Evolutionary conservation across 2,329 filamentous ascomycete species (phyloP).

Genomic region (Fusarium palustre): DNA sequence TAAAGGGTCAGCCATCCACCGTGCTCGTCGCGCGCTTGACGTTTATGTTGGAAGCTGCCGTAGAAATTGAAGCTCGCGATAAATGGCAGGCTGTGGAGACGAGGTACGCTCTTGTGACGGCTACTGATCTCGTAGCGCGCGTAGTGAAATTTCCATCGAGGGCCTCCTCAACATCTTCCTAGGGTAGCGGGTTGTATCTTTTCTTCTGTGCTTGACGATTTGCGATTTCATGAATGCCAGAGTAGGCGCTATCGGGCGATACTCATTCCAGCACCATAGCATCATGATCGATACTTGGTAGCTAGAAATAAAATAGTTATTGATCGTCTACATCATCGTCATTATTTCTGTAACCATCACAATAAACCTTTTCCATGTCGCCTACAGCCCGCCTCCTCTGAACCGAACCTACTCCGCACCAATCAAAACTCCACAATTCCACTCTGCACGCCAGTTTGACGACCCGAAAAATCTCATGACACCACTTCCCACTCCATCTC

Average conservation of each 20-base stretch:
- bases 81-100: not conserved
- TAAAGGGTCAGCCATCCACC: not conserved
- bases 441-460: conserved; percentile 25
- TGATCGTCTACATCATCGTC: conserved; percentile 13
- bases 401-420: conserved; percentile 53
- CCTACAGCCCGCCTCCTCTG: conserved; percentile 42
- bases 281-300: not conserved
- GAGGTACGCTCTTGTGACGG: not conserved
- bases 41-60: not conserved
- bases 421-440: conserved; percentile 51
- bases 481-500: conserved; percentile 47
- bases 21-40: not conserved
- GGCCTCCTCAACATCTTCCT: not conserved
- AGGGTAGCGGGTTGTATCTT: not conserved
- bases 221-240: not conserved
- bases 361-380: not conserved
- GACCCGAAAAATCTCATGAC: conserved; percentile 55
- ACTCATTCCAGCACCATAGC: not conserved
- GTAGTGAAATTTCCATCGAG: not conserved
- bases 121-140: not conserved
- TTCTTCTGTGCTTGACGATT: not conserved
- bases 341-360: not conserved
- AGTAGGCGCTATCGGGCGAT: not conserved
- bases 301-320: not conserved
- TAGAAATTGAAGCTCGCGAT: not conserved